These are phyloP conservation scores for Penicillium daleae DNA, from an alignment of 495 filamentous ascomycete species.

Conservation along the genomic window DNA sequence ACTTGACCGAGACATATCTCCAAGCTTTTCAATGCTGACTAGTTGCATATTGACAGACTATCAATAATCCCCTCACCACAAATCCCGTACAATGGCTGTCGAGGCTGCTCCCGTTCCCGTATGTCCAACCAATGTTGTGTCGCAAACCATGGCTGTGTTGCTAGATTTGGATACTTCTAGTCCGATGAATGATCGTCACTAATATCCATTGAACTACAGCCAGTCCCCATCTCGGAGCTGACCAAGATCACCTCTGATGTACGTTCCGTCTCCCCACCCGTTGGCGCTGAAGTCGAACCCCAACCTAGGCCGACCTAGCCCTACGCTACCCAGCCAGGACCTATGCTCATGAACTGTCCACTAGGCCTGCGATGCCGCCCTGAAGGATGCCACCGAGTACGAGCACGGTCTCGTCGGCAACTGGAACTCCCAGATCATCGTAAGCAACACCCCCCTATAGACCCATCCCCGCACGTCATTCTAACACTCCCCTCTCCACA, in stretches of 20 bases:
- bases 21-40: background rate
- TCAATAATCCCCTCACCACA: background rate
- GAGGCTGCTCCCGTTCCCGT: slow-evolving; percentile 41
- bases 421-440: slow-evolving; percentile 94
- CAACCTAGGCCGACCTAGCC: background rate
- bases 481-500: background rate
- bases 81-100: slow-evolving; percentile 39
- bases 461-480: background rate
- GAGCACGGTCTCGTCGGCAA: slow-evolving; percentile 75
- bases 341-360: slow-evolving; percentile 5
- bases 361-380: slow-evolving; percentile 80
- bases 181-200: background rate
- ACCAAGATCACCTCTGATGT: slow-evolving; percentile 84
- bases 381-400: slow-evolving; percentile 73
- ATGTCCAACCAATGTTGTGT: slow-evolving; percentile 20
- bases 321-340: background rate
- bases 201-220: slow-evolving; percentile 50
- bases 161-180: background rate
- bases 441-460: slow-evolving; percentile 46
- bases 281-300: background rate
- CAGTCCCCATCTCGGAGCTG: slow-evolving; percentile 73
- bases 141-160: background rate
- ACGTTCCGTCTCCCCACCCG: slow-evolving; percentile 36
- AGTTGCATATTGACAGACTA: background rate
- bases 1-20: background rate